phyloP scores from a whole-genome alignment of 768 basidiomycete species.

The Mycena vulgaris region DNA sequence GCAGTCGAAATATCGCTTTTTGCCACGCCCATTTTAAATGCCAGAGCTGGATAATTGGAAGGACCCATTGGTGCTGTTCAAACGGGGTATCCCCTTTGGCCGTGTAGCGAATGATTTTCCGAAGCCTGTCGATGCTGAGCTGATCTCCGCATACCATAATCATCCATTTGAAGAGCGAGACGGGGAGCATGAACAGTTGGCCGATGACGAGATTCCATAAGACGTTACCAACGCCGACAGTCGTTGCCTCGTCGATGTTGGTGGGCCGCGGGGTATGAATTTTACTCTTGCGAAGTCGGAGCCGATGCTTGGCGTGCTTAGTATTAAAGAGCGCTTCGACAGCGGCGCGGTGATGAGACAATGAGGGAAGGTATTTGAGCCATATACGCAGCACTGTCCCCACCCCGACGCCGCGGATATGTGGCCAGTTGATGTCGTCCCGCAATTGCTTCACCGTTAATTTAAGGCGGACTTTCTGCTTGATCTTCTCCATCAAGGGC shows the following conservation, averaged over 20 bases:
- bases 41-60: slow-evolving; percentile 41
- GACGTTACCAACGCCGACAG: slow-evolving; percentile 10
- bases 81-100: slow-evolving; percentile 15
- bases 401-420: slow-evolving; percentile 20
- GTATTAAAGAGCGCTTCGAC: slow-evolving; percentile 8
- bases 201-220: slow-evolving; percentile 27
- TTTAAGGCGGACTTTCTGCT: not conserved
- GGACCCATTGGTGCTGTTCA: slow-evolving; percentile 32
- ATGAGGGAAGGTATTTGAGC: slow-evolving; percentile 25
- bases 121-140: slow-evolving; percentile 34
- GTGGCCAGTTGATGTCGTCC: slow-evolving; percentile 31
- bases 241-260: slow-evolving; percentile 37
- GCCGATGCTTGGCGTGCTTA: slow-evolving; percentile 21
- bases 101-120: slow-evolving; percentile 31
- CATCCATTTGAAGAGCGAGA: slow-evolving; percentile 15
- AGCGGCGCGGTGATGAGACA: not conserved
- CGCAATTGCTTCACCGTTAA: not conserved
- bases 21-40: slow-evolving; percentile 40
- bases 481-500: not conserved
- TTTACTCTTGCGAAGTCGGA: slow-evolving; percentile 30
- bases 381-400: slow-evolving; percentile 20
- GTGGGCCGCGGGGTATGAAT: slow-evolving; percentile 27
- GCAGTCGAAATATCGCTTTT: slow-evolving; percentile 34
- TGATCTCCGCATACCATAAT: slow-evolving; percentile 40
- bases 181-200: slow-evolving; percentile 24